Conservation (phyloP, 352 stramenopile species). For the Plasmopara muralis region DNA sequence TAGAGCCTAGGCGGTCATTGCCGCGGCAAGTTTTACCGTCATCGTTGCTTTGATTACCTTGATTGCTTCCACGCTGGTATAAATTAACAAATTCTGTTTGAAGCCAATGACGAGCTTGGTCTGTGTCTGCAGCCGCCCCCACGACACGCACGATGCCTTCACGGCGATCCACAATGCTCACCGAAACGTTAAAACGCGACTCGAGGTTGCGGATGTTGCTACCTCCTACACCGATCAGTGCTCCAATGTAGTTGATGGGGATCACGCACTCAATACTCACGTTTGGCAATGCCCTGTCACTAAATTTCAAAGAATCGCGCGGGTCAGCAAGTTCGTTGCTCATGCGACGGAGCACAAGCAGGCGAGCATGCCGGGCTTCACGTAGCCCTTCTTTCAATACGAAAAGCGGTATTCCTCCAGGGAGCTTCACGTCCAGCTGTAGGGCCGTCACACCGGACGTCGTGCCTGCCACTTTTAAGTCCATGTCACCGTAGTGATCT, state of each 20-base stretch:
- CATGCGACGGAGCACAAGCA: slow-evolving; percentile 85
- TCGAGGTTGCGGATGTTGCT: slow-evolving; percentile 73
- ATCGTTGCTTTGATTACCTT: slow-evolving; percentile 10
- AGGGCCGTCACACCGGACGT: slow-evolving; percentile 90
- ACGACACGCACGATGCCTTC: slow-evolving; percentile 87
- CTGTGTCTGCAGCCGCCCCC: slow-evolving; percentile 59
- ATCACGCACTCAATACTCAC: slow-evolving; percentile 59
- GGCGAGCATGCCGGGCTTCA: slow-evolving; percentile 72
- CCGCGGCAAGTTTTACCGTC: slow-evolving; percentile 2
- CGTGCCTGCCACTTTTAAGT: slow-evolving; percentile 96
- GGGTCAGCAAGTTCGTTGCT: slow-evolving; percentile 53
- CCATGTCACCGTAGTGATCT: slow-evolving; percentile 97
- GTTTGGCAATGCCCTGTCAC: slow-evolving; percentile 26
- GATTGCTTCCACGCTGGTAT: slow-evolving; percentile 12
- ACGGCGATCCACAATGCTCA: slow-evolving; percentile 74
- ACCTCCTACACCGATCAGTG: slow-evolving; percentile 69
- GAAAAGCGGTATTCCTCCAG: slow-evolving; percentile 75
- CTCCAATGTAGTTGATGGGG: slow-evolving; percentile 44
- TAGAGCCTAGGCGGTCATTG: slow-evolving; percentile 12
- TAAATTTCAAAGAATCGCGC: slow-evolving; percentile 46
- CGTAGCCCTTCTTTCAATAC: slow-evolving; percentile 84
- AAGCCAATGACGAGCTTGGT: slow-evolving; percentile 72
- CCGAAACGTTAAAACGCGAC: slow-evolving; percentile 41
- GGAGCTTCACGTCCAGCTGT: slow-evolving; percentile 95
- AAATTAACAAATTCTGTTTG: slow-evolving; percentile 25